Base-by-base conservation (phyloP, 192 early-diverging fungal species). In the Mortierella claussenii region DNA sequence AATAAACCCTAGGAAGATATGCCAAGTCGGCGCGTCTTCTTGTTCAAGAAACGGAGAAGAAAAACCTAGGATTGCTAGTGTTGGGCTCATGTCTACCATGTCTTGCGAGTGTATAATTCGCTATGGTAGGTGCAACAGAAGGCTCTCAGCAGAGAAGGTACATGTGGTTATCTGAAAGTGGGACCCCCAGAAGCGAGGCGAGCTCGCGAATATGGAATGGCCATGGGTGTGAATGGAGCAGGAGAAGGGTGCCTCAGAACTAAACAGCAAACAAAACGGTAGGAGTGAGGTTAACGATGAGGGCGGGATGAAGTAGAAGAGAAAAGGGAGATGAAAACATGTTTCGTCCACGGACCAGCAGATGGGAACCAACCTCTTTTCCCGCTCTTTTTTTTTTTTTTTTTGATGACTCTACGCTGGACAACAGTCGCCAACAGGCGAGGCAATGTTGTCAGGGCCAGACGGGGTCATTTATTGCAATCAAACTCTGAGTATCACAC, bases 141-240 rank as follows among this genome's bases (percentile, higher is more conserved):
- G 55, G 55, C 52, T 64, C 60, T 63, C 68, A 57, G 60, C 68
- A 63, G 60, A 60, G 57, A 62, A 60, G 52, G 53, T 60, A 23
- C 63, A 57, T 31, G 60, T 63, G 68, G 50, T 49, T 56, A 63
- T 63, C 50, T n/a, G n/a, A n/a, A n/a, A n/a, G n/a, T n/a, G n/a
- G n/a, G n/a, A n/a, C n/a, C n/a, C n/a, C n/a, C n/a, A n/a, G 47
- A 0, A 61, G 60, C 60, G 60, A 61, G 48, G 60, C 60, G 60
- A 71, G 60, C 68, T 71, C 68, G 63, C 68, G 68, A 71, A 71
- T 60, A 71, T 60, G 68, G 63, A 54, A 60, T 71, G 69, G 69
- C 69, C 60, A 52, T 46, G 27, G 13, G 17, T 6, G n/a, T 44
- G 36, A n/a, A 37, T 15, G 32, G 34, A 24, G 46, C 32, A 24